Evolutionary conservation across 2,329 filamentous ascomycete genomes (phyloP), one percentile per base, ranked within the genome.

Genomic region (Epichloe sylvatica): DNA sequence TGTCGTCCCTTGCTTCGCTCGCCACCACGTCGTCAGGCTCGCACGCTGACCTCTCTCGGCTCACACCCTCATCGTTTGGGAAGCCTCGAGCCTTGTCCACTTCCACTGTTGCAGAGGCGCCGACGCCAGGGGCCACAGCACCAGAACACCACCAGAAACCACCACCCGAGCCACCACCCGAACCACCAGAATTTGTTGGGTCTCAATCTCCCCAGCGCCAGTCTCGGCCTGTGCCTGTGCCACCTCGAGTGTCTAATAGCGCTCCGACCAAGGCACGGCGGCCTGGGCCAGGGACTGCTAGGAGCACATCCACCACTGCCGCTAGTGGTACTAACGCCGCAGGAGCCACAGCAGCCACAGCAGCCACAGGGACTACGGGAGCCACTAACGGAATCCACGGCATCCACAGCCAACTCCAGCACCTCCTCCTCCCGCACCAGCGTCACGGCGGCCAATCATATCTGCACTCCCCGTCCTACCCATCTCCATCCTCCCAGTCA

Each of bases 101-200:
- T 7, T 48, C 41, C 33, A 46, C 46, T 7, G 45, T 51, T 38
- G 35, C 25, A 6, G 49, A 51, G 35, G 36, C 40, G 39, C 40
- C 45, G 4, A 23, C 39, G 44, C n/a, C 44, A 6, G 30, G 21
- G 44, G 33, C 49, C 19, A 42, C 45, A 7, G 35, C 39, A 33
- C 45, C 45, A 3, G 37, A 30, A 30, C 47, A 25, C 23, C 39
- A 33, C 40, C 45, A 2, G 36, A 30, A 30, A 19, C 19, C 19
- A 19, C 47, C 23, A 7, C 6, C 23, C n/a, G n/a, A n/a, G n/a
- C n/a, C n/a, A n/a, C n/a, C n/a, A n/a, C n/a, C 6, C 6, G 23
- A 25, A 2, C 23, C 39, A 33, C 40, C 45, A 2, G 36, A 30
- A 30, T 40, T 37, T 33, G 48, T 30, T 30, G 30, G 9, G 30